Evolutionary conservation across 306 rosid genomes (phyloP).

Genomic region (Fragaria iinumae): DNA sequence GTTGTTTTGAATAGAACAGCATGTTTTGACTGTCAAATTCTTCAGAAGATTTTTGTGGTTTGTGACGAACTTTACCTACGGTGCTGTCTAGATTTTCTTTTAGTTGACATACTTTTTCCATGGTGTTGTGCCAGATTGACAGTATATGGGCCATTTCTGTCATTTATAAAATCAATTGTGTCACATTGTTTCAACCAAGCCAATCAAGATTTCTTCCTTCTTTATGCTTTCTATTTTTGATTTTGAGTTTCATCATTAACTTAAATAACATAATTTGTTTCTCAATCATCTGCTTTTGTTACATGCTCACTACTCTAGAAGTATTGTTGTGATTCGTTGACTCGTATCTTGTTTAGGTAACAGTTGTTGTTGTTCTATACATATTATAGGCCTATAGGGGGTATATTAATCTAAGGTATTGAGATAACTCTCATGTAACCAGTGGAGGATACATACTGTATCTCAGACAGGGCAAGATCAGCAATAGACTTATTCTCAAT

Average conservation of each 20-base stretch:
- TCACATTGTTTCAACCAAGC: background rate
- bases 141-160: background rate
- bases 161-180: background rate
- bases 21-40: no score
- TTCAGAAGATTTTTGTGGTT: background rate
- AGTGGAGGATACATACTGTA: no score
- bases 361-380: background rate
- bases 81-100: background rate
- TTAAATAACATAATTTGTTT: background rate
- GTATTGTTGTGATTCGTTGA: background rate
- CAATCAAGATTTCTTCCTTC: background rate
- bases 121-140: background rate
- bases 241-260: background rate
- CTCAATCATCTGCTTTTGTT: background rate
- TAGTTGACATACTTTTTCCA: background rate
- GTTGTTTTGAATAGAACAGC: background rate
- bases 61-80: background rate
- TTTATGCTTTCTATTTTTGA: background rate
- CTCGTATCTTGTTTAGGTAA: no score
- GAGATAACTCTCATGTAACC: background rate
- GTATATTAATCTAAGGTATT: background rate
- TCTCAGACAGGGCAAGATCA: no score
- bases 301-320: background rate
- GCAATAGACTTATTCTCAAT: no score
- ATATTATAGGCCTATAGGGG: background rate